These are phyloP conservation scores for Aurinia saxatilis DNA, from an alignment of 345 rosid species.

Conservation along the genomic window DNA sequence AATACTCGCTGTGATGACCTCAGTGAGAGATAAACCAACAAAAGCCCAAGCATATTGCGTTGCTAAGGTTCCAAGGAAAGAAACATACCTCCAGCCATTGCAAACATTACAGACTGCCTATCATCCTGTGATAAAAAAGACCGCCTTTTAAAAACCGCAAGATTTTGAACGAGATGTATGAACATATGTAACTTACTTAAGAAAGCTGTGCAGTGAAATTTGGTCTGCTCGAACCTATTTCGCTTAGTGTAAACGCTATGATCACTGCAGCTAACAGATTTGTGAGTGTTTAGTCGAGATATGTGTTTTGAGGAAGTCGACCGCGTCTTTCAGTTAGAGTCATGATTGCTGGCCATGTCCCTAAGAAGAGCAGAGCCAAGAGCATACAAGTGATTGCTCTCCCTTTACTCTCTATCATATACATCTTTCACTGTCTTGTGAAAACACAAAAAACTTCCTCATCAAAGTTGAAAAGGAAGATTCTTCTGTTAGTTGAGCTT, in stretches of 20 bases:
- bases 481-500: no score
- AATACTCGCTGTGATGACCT: slow-evolving; percentile 70
- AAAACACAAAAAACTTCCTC: neutral
- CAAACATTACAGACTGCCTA: slow-evolving; percentile 76
- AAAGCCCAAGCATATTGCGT: slow-evolving; percentile 89
- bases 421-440: slow-evolving; percentile 31
- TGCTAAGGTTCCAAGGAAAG: slow-evolving; percentile 72
- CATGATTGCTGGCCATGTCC: slow-evolving; percentile 93
- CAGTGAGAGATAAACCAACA: slow-evolving; percentile 77
- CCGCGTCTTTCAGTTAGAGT: slow-evolving; percentile 79
- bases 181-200: slow-evolving; percentile 32
- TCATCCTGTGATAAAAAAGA: slow-evolving; percentile 50
- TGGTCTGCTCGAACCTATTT: slow-evolving; percentile 49
- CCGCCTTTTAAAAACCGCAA: neutral
- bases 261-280: slow-evolving; percentile 70
- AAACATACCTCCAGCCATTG: slow-evolving; percentile 76
- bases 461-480: neutral
- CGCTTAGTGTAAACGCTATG: slow-evolving; percentile 76
- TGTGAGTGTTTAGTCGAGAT: slow-evolving; percentile 78
- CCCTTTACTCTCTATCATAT: slow-evolving; percentile 75
- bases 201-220: slow-evolving; percentile 66
- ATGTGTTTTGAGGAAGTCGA: slow-evolving; percentile 87
- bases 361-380: slow-evolving; percentile 63
- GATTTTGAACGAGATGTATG: neutral
- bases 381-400: slow-evolving; percentile 85